Base-by-base conservation (phyloP, 345 rosid species). In the Gossypium stocksii region DNA sequence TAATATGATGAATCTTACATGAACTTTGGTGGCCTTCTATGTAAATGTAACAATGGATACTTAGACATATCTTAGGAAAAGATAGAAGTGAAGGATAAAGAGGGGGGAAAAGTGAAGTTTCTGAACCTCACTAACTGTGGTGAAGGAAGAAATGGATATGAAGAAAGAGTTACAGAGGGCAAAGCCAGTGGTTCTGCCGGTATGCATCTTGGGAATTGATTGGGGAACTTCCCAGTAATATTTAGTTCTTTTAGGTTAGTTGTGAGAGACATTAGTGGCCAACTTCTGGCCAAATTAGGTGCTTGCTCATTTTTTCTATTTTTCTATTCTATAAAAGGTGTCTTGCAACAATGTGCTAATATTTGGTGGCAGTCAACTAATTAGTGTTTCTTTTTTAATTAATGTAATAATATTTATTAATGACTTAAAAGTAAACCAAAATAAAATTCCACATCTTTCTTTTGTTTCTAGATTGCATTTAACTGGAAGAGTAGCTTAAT, bases 401-500 rank as follows among this genome's bases (percentile, higher is more conserved):
- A 49, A 49, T 69, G 25, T 69, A 25, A 51, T 7, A 2, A 27
- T 69, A 49, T 23, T 46, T 66, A 2, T 69, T 51, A 10, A 16
- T 17, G 23, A 27, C 25, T 41, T 69, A 69, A 16, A 27, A 69
- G 53, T 25, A 17, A 51, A 51, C 72, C 45, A n/a, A 69, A 27
- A 16, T 51, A 3, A 7, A 51, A 3, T 48, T 48, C 16, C 11
- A 9, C 59, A 27, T 51, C 45, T 69, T 49, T 69, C 44, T 9
- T 27, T 27, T 51, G 9, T 12, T 69, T 25, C 59, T 38, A 68
- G 58, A 49, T 14, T 68, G 72, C 44, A 15, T 68, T 69, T 23
- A 27, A 6, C 59, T 69, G 25, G 59, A 51, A 69, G 59, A 69
- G 59, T 69, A 51, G 72, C 72, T 51, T 69, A 69, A 22, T 20